Base-by-base conservation (phyloP, 176 grass and related monocot species). In the Aegilops sharonensis region DNA sequence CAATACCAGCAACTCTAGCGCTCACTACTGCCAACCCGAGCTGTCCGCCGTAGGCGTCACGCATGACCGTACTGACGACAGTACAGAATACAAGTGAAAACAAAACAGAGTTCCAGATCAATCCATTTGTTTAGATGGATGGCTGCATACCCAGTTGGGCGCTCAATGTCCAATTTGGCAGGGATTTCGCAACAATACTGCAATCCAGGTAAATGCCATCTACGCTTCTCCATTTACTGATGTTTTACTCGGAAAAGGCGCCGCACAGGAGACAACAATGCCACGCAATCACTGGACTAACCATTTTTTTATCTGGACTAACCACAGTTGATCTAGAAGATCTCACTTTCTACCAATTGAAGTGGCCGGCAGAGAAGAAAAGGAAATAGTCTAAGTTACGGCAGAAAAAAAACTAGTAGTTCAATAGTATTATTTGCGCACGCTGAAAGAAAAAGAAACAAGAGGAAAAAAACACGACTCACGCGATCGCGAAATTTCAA, bases 401-500 rank as follows among this genome's bases (percentile, higher is more conserved):
- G 17, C 50, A 31, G 52, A 48, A 27, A 48, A 47, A 69, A 70
- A 37, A 42, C 35, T 5, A 20, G 65, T 35, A 59, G 48, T 3
- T 48, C 29, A 31, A 20, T 65, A 37, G 6, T 48, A 29, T 6
- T 72, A 48, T 45, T 64, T 43, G 8, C 4, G 36, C 78, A 80
- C 12, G 63, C 60, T 64, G 56, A 25, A 54, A 6, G 50, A 61
- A 60, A 30, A 87, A 45, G 73, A 61, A 86, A 80, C 7, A 70
- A 77, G 8, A 61, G 30, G 32, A 61, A 25, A 9, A 54, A 35
- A 4, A 73, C 78, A 63, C 43, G 66, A 74, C 66, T 66, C 85
- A 87, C 72, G 64, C 75, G 61, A 75, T 20, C 43, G 87, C 21
- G 7, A 84, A 61, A 84, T 84, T 84, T 80, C 75, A 75, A 91